Evolutionary conservation across 768 basidiomycete genomes (phyloP), one percentile per base, ranked within the genome.

Genomic region (Boletus rubescentipes): DNA sequence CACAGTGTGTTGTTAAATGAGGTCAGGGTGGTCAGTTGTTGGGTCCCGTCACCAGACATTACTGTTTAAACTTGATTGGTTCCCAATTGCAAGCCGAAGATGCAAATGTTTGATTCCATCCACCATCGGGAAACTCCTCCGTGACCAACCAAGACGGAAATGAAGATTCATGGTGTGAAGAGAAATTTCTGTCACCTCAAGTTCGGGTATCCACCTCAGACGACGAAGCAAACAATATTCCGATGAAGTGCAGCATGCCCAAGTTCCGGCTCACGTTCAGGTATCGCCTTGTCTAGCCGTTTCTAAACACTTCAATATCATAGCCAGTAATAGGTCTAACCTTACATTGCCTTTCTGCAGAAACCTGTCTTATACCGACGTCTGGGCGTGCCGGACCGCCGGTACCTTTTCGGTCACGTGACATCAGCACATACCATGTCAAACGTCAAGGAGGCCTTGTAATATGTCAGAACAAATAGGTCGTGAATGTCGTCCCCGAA

Each of bases 31-130:
- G 34, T 49, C 31, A 55, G 42, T 43, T 58, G 42, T 39, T 32
- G 45, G 53, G 49, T n/a, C n/a, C 15, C 30, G 26, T 49, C 44
- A 59, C 11, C 29, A 54, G 23, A 43, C 39, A 46, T 47, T 51
- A 41, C 20, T 54, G 35, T 61, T 63, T 45, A 46, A 49, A 46
- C 57, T 29, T 55, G 51, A 60, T 57, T 60, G 60, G 57, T 37
- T 52, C 47, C 47, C 31, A n/a, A n/a, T n/a, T n/a, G n/a, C n/a
- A 36, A 38, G 41, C 15, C 38, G 26, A 37, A 44, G 39, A 12
- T 41, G 21, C 45, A 40, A 6, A 11, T 52, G 35, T 8, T 32
- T 44, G 51, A 26, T 49, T 57, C 49, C 20, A 51, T 55, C 44
- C 52, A 37, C 44, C 48, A 41, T 51, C 36, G 18, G 14, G 26